These are phyloP conservation scores for Crithidia thermophila DNA, from an alignment of 208 protist genomes.

Conservation along the genomic window DNA sequence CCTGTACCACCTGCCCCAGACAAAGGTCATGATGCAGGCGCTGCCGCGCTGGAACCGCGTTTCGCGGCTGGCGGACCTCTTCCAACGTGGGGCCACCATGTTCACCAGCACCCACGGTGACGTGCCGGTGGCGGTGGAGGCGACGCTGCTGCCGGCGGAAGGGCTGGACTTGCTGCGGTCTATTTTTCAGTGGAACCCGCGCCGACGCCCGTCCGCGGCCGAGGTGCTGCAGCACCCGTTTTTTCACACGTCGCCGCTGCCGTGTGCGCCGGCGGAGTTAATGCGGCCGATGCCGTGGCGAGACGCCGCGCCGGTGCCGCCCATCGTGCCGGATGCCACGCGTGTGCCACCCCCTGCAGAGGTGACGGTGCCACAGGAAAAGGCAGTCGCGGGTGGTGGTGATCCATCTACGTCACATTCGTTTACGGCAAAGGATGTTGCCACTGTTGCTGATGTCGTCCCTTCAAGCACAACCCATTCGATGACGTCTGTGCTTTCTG, in stretches of 20 bases:
- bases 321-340: not conserved
- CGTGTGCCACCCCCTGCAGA: not conserved
- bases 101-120: conserved; percentile 19
- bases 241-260: conserved; percentile 73
- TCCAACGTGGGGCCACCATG: conserved; percentile 28
- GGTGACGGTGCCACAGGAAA: not conserved
- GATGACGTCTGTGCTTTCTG: too few species aligned
- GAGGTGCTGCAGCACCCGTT: conserved; percentile 83
- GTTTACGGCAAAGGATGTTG: too few species aligned
- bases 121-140: conserved; percentile 20
- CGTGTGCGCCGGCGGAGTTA: conserved; percentile 67
- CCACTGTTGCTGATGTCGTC: too few species aligned
- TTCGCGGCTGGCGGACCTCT: conserved; percentile 51
- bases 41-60: conserved; percentile 63
- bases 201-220: conserved; percentile 63
- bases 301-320: conserved; percentile 5
- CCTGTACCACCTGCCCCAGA: conserved; percentile 66
- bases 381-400: too few species aligned
- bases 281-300: conserved; percentile 62
- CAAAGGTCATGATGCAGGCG: conserved; percentile 52
- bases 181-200: conserved; percentile 84
- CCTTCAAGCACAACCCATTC: too few species aligned
- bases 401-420: too few species aligned
- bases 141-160: conserved; percentile 35
- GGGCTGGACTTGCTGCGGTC: conserved; percentile 71